phyloP scores from a whole-genome alignment of 192 early-diverging fungal genomes.

The Gigaspora rosea region DNA sequence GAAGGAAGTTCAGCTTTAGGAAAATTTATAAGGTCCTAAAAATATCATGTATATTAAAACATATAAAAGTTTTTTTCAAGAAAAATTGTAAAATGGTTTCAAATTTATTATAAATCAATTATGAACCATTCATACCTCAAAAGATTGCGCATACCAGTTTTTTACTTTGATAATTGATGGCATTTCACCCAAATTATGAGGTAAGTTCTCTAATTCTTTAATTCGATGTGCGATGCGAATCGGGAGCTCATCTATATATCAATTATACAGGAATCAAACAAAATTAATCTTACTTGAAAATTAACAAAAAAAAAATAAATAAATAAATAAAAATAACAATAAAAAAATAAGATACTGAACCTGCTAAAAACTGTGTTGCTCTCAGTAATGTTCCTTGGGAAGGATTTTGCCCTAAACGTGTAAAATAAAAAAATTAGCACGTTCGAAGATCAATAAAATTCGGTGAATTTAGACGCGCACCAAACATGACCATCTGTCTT shows the following conservation, averaged over 20 bases:
- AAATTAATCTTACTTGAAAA: neutral
- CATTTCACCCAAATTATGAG: conserved; percentile 86
- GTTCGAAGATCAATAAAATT: no score
- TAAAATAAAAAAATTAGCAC: neutral
- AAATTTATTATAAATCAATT: neutral
- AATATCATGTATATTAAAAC: neutral
- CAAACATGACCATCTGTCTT: conserved; percentile 95
- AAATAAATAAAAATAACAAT: neutral
- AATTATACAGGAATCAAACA: neutral
- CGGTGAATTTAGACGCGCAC: conserved; percentile 47
- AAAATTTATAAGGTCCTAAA: conserved; percentile 61
- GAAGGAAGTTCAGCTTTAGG: conserved; percentile 48
- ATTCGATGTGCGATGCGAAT: conserved; percentile 92
- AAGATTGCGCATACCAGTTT: conserved; percentile 94
- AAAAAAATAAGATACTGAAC: conserved; percentile 25
- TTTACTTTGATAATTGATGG: conserved; percentile 88
- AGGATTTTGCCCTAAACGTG: conserved; percentile 59
- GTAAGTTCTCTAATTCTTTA: conserved; percentile 91
- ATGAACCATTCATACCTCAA: conserved; percentile 52
- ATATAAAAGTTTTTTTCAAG: no score
- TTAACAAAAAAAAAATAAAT: neutral
- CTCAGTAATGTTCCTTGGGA: conserved; percentile 73
- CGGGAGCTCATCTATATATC: conserved; percentile 75
- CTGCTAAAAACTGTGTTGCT: conserved; percentile 76
- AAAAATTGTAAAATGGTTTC: no score